A percentile compares a stretch with the other conserved stretches of the same genome.
phyloP scores from a whole-genome alignment of 768 basidiomycete species.

The Lentinula sp. region DNA sequence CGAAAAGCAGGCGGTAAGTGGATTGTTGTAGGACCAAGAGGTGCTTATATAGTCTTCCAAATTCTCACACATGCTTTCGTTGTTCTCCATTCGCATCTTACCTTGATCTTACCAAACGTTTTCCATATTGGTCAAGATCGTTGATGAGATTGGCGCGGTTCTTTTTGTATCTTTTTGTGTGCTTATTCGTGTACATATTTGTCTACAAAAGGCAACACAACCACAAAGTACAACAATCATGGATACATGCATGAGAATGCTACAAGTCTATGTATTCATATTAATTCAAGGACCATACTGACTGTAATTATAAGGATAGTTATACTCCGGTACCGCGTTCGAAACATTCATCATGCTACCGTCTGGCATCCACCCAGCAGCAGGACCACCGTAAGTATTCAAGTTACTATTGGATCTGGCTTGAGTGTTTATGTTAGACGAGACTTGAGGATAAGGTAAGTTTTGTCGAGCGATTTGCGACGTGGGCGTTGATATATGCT shows the following conservation, averaged over 20 bases:
- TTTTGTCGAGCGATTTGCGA: neutral
- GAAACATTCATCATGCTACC: conserved; percentile 1
- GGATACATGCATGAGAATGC: neutral
- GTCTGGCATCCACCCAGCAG: neutral
- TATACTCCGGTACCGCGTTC: conserved; percentile 1
- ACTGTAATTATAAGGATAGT: conserved; percentile 6
- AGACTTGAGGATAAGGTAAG: neutral
- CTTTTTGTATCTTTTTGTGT: neutral
- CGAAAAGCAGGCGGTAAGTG: neutral
- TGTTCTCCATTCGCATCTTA: neutral
- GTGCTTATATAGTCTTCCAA: neutral
- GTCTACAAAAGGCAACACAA: conserved; percentile 3
- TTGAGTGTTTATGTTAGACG: neutral
- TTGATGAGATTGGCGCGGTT: conserved; percentile 2
- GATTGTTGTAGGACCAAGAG: conserved; percentile 20
- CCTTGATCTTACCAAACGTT: neutral
- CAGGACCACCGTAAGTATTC: neutral
- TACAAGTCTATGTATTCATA: neutral
- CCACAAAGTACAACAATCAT: conserved; percentile 1
- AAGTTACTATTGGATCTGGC: neutral
- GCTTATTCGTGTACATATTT: neutral
- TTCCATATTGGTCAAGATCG: neutral
- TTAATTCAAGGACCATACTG: conserved; percentile 8
- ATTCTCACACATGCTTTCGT: conserved; percentile 4
- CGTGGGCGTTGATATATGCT: neutral